A percentile compares a stretch with the other conserved stretches of the same genome.
Evolutionary conservation across 1,284 basidiomycete species (phyloP).

Genomic region (Volvariella volvacea): DNA sequence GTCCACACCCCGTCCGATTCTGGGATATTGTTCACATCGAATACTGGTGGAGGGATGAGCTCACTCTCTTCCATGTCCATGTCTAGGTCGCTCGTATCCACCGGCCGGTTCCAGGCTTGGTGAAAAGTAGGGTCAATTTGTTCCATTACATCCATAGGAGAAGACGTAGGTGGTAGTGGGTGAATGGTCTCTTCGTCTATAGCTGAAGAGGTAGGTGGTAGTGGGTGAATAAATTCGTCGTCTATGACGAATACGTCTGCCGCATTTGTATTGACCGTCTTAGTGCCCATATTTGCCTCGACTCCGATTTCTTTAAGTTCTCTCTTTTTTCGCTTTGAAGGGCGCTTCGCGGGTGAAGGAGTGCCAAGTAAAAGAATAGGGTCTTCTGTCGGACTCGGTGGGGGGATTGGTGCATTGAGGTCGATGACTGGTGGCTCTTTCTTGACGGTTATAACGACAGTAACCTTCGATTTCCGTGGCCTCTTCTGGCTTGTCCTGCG

Average conservation of each 20-base stretch:
- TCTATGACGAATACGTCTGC: no score
- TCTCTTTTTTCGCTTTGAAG: slow-evolving; percentile 8
- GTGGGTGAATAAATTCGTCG: no score
- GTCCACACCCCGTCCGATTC: slow-evolving; percentile 19
- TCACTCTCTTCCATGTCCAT: slow-evolving; percentile 1
- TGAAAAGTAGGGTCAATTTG: not conserved
- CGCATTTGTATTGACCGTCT: no score
- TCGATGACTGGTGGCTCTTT: slow-evolving; percentile 60
- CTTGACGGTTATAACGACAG: slow-evolving; percentile 36
- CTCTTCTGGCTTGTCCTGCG: slow-evolving; percentile 14
- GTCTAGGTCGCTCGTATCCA: slow-evolving; percentile 8
- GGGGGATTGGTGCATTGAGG: slow-evolving; percentile 48
- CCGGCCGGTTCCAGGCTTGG: not conserved
- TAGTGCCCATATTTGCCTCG: not conserved
- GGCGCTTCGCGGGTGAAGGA: slow-evolving; percentile 15
- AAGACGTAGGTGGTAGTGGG: not conserved
- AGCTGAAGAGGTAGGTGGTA: slow-evolving; percentile 1
- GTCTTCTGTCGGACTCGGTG: slow-evolving; percentile 67
- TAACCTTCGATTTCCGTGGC: slow-evolving; percentile 11
- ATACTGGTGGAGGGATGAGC: slow-evolving; percentile 12
- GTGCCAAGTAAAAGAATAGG: slow-evolving; percentile 55
- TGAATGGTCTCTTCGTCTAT: no score
- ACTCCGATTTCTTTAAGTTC: not conserved
- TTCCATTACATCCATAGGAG: not conserved
- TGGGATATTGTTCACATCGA: slow-evolving; percentile 13